phyloP scores from a whole-genome alignment of 2,329 filamentous ascomycete genomes.

The Mycosphaerelloides madeirae region DNA sequence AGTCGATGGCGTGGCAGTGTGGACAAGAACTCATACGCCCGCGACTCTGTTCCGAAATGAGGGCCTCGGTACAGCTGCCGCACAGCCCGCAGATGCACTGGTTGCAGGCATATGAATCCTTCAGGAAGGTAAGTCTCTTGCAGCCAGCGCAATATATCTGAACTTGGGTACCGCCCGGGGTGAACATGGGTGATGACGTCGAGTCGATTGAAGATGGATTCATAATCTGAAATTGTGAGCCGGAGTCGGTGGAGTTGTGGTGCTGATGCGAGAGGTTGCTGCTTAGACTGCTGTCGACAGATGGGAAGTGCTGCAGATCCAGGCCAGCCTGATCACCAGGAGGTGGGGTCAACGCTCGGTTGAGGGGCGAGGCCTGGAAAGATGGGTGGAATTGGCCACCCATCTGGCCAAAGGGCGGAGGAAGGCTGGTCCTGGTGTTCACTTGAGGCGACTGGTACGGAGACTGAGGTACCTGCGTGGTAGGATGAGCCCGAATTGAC shows the following conservation, averaged over 20 bases:
- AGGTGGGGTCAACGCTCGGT: constrained; percentile 85
- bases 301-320: constrained; percentile 70
- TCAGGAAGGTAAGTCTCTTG: constrained; percentile 68
- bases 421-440: constrained; percentile 55
- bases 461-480: constrained; percentile 42
- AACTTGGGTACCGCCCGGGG: constrained; percentile 40
- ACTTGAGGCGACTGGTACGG: constrained; percentile 50
- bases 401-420: constrained; percentile 45
- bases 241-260: constrained; percentile 42
- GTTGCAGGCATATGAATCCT: constrained; percentile 87
- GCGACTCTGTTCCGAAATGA: constrained; percentile 67
- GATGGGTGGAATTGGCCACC: constrained; percentile 50
- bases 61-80: constrained; percentile 75
- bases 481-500: constrained; percentile 1
- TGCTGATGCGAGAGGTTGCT: constrained; percentile 26
- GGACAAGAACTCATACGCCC: constrained; percentile 69
- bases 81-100: constrained; percentile 95
- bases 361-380: constrained; percentile 85
- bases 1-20: constrained; percentile 71
- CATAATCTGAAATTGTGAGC: constrained; percentile 63
- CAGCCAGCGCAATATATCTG: constrained; percentile 94
- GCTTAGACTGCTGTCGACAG: constrained; percentile 66
- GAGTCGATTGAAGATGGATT: constrained; percentile 42
- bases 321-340: constrained; percentile 35
- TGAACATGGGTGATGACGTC: constrained; percentile 51